These are phyloP conservation scores for Alternaria triticimaculans DNA, from an alignment of 2,329 filamentous ascomycete genomes.

Conservation along the genomic window DNA sequence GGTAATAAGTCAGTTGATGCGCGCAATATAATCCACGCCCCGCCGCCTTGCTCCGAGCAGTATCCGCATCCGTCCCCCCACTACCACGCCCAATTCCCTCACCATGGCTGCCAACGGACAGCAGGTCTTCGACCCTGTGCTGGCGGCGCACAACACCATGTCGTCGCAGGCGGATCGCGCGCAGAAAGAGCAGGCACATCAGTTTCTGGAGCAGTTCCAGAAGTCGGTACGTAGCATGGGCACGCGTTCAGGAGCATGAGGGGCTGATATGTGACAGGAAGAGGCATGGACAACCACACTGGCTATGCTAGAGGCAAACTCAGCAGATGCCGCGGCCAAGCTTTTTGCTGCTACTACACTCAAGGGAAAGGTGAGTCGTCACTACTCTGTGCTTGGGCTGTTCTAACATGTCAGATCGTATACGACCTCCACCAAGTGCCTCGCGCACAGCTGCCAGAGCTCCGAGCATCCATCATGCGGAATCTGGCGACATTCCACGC, in stretches of 20 bases:
- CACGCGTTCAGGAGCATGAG: constrained; percentile 17
- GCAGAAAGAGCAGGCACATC: constrained; percentile 87
- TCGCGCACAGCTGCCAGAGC: constrained; percentile 71
- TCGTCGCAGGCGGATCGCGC: constrained; percentile 78
- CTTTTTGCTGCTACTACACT: constrained; percentile 96
- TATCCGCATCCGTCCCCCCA: constrained; percentile 32
- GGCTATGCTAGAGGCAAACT: constrained; percentile 78
- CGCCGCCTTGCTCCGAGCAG: constrained; percentile 32
- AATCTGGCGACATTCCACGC: constrained; percentile 81
- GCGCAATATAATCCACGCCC: constrained; percentile 33
- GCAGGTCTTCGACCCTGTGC: constrained; percentile 81
- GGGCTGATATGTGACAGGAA: constrained; percentile 61
- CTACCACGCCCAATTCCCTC: constrained; percentile 25
- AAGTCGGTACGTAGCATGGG: constrained; percentile 79
- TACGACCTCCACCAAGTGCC: constrained; percentile 94
- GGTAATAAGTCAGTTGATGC: constrained; percentile 28
- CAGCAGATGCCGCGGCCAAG: constrained; percentile 82
- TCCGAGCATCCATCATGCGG: constrained; percentile 83
- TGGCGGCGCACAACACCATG: constrained; percentile 91
- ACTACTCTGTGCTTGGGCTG: background rate
- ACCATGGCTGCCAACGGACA: constrained; percentile 73
- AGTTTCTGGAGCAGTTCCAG: constrained; percentile 93
- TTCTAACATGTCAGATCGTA: constrained; percentile 72
- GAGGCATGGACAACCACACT: constrained; percentile 92
- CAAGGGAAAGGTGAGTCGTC: constrained; percentile 84